Conservation (phyloP, 495 filamentous ascomycete species). For the Penicillium nucicola region DNA sequence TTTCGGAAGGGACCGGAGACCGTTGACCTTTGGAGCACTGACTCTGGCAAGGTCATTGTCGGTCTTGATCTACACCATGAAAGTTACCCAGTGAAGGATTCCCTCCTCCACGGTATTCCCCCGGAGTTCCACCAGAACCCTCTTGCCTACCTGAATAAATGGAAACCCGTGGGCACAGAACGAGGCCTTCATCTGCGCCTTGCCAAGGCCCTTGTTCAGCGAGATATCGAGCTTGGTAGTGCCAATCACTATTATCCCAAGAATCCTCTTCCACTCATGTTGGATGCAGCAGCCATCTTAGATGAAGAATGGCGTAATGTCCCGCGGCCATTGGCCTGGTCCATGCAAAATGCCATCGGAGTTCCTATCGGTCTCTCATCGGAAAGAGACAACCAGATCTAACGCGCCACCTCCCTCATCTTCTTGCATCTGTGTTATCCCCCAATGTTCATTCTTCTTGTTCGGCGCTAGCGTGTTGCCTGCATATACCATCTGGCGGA, state of each 20-base stretch:
- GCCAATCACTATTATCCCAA: slow-evolving; percentile 13
- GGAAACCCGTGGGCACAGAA: slow-evolving; percentile 13
- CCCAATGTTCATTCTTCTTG: neutral
- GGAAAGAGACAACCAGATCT: neutral
- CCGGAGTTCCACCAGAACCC: slow-evolving; percentile 29
- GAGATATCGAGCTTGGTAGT: slow-evolving; percentile 27
- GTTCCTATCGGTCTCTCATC: slow-evolving; percentile 12
- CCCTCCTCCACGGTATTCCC: slow-evolving; percentile 20
- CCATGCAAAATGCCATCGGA: slow-evolving; percentile 32
- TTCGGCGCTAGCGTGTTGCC: slow-evolving; percentile 19
- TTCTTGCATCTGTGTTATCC: neutral
- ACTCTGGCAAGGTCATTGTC: slow-evolving; percentile 39
- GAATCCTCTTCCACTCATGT: slow-evolving; percentile 27
- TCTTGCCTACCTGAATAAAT: slow-evolving; percentile 22
- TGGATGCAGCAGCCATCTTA: slow-evolving; percentile 26
- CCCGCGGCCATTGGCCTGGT: slow-evolving; percentile 26
- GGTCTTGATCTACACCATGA: slow-evolving; percentile 26
- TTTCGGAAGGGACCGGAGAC: slow-evolving; percentile 1
- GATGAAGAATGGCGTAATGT: slow-evolving; percentile 29
- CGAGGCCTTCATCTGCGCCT: slow-evolving; percentile 22
- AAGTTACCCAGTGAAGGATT: slow-evolving; percentile 3
- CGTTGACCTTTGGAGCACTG: slow-evolving; percentile 19
- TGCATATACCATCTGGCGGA: slow-evolving; percentile 16
- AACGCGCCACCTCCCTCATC: neutral
- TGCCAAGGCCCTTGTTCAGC: slow-evolving; percentile 23